Conservation (phyloP, 495 filamentous ascomycete species). For the Penicillium ochrochloron region DNA sequence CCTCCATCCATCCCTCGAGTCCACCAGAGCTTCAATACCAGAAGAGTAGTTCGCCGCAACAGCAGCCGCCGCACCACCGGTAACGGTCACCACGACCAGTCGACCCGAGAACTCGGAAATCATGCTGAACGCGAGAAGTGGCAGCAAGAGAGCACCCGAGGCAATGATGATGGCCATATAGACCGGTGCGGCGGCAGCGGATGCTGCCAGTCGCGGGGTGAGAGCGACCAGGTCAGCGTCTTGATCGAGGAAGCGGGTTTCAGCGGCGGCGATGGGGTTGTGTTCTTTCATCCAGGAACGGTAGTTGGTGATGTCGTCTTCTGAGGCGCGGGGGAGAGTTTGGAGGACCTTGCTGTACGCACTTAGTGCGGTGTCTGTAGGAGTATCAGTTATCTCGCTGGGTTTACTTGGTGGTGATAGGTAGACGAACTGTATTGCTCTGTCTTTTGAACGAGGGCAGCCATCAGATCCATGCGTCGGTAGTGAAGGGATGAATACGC, state of each 20-base stretch:
- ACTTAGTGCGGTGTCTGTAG: slow-evolving; percentile 69
- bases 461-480: slow-evolving; percentile 70
- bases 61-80: slow-evolving; percentile 42
- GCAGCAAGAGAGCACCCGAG: slow-evolving; percentile 59
- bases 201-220: slow-evolving; percentile 30
- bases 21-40: slow-evolving; percentile 43
- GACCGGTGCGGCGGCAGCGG: slow-evolving; percentile 32
- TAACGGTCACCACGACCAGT: slow-evolving; percentile 53
- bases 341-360: slow-evolving; percentile 67
- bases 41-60: slow-evolving; percentile 44
- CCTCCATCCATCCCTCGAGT: slow-evolving; percentile 48
- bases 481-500: slow-evolving; percentile 72
- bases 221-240: slow-evolving; percentile 68
- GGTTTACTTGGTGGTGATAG: neutral
- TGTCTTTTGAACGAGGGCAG: slow-evolving; percentile 72
- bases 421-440: slow-evolving; percentile 77
- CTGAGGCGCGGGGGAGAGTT: slow-evolving; percentile 56
- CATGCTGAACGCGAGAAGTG: slow-evolving; percentile 62
- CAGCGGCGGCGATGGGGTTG: slow-evolving; percentile 65
- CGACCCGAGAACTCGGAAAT: slow-evolving; percentile 57
- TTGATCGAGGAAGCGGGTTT: slow-evolving; percentile 70
- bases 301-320: slow-evolving; percentile 66
- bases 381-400: neutral
- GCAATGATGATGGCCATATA: slow-evolving; percentile 57
- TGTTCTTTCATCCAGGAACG: slow-evolving; percentile 65